Conservation (phyloP, 805 yeast genomes). For the Pichia nanzhaoensis region DNA sequence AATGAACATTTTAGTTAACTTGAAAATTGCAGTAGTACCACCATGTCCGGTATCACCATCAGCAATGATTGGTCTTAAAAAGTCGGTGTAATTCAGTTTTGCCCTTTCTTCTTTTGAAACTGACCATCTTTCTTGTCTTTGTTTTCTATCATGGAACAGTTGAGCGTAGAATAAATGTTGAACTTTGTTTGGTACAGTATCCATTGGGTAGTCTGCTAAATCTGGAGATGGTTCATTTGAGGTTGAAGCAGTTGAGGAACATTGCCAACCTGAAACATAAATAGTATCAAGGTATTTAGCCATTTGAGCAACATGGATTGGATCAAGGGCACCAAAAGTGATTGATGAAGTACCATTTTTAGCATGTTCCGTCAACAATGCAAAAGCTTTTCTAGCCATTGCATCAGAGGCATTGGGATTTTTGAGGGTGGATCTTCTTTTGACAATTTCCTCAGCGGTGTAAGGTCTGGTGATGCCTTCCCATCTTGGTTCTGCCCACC, state of each 20-base stretch:
- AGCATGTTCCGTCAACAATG: conserved; percentile 65
- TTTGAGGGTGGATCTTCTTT: conserved; percentile 76
- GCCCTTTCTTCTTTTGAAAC: conserved; percentile 59
- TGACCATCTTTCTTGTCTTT: conserved; percentile 73
- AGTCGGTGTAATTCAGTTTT: conserved; percentile 71
- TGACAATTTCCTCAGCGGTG: conserved; percentile 81
- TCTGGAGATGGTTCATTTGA: conserved; percentile 98
- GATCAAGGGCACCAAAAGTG: conserved; percentile 95
- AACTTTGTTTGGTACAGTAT: conserved; percentile 97
- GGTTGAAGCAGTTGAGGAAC: conserved; percentile 95
- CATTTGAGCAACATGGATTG: conserved; percentile 94
- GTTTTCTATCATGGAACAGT: conserved; percentile 94
- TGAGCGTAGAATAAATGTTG: conserved; percentile 97
- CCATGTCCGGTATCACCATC: conserved; percentile 99
- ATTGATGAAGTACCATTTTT: conserved; percentile 66
- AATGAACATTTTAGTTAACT: conserved; percentile 90
- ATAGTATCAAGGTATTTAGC: conserved; percentile 89
- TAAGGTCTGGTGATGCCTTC: conserved; percentile 78
- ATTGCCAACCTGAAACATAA: conserved; percentile 98
- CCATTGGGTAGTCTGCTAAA: conserved; percentile 97
- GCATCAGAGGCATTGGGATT: conserved; percentile 67
- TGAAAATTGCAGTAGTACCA: conserved; percentile 93
- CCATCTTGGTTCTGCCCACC: conserved; percentile 98
- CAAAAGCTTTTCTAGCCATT: conserved; percentile 78
- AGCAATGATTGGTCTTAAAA: conserved; percentile 89